Percentiles rank a stretch among this genome's conserved stretches.
These are phyloP conservation scores for Combretum micranthum DNA, from an alignment of 345 rosid genomes.

Conservation along the genomic window DNA sequence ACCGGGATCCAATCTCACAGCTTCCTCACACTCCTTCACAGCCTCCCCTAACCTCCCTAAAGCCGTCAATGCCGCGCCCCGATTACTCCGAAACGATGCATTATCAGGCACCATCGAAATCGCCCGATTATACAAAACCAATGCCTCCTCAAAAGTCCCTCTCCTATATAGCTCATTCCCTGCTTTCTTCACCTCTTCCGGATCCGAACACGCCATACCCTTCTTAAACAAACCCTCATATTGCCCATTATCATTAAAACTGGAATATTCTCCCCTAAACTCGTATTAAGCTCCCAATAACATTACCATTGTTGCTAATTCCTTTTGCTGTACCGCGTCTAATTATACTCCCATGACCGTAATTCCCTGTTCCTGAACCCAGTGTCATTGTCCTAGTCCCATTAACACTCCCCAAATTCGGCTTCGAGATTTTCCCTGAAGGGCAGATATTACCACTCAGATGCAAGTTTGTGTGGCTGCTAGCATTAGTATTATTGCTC, in stretches of 20 bases:
- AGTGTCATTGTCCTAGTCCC: too few relatives aligned
- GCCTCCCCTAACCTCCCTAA: conserved; percentile 76
- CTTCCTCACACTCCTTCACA: conserved; percentile 63
- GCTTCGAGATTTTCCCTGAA: conserved; percentile 76
- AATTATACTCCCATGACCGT: conserved; percentile 38
- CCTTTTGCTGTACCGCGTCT: too few relatives aligned
- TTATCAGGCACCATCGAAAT: conserved; percentile 55
- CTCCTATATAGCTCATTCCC: conserved; percentile 78
- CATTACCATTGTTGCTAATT: neutral
- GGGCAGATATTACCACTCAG: conserved; percentile 90
- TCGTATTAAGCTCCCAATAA: too few relatives aligned
- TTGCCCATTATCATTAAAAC: too few relatives aligned
- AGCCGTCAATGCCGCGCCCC: conserved; percentile 78
- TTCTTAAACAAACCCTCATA: too few relatives aligned
- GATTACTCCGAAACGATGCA: conserved; percentile 70
- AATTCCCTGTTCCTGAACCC: conserved; percentile 36
- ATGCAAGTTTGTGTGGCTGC: conserved; percentile 18
- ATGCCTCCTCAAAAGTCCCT: conserved; percentile 68
- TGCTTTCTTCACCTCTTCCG: conserved; percentile 55
- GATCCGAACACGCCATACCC: conserved; percentile 13
- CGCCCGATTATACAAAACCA: conserved; percentile 65
- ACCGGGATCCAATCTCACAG: conserved; percentile 54
- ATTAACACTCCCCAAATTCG: conserved; percentile 11
- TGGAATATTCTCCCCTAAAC: too few relatives aligned
- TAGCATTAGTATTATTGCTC: too few relatives aligned